These are phyloP conservation scores for Tetrastigma voinierianum DNA, from an alignment of 164 flowering plant genomes.

Conservation along the genomic window DNA sequence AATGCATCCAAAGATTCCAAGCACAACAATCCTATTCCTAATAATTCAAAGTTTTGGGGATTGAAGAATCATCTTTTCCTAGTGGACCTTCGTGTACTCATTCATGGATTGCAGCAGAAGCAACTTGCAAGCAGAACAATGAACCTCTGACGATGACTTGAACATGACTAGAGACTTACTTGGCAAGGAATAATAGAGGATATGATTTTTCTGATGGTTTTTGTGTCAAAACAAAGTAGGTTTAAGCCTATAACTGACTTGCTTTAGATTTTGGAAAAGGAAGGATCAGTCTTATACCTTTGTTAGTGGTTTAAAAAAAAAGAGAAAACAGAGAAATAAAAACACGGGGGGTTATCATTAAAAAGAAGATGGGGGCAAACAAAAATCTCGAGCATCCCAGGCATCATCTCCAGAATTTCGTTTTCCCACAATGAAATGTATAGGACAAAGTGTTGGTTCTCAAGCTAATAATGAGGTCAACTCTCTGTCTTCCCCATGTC, in stretches of 20 bases:
- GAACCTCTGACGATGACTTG: too few species aligned
- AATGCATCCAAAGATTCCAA: too few species aligned
- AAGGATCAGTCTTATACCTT: not conserved
- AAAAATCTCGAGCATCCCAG: conserved; percentile 45
- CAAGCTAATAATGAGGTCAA: conserved; percentile 8
- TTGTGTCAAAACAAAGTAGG: not conserved
- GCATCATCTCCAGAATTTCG: conserved; percentile 22
- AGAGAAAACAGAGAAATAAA: not conserved
- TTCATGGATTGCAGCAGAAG: too few species aligned
- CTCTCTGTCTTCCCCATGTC: not conserved
- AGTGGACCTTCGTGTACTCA: too few species aligned
- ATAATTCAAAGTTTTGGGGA: too few species aligned
- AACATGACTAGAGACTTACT: too few species aligned
- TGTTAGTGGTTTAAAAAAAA: conserved; percentile 5
- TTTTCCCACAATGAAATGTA: conserved; percentile 37
- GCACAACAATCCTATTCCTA: too few species aligned
- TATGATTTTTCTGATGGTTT: too few species aligned
- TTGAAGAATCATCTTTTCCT: too few species aligned
- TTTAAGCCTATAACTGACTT: not conserved
- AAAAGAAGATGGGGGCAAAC: conserved; percentile 5
- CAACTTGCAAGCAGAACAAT: too few species aligned
- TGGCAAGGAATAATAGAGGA: too few species aligned
- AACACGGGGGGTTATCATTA: conserved; percentile 14
- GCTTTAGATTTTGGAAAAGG: conserved; percentile 1
- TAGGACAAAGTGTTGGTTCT: conserved; percentile 29